These are phyloP conservation scores for Lachnellula subtilissima DNA, from an alignment of 2,329 filamentous ascomycete species.

Conservation along the genomic window DNA sequence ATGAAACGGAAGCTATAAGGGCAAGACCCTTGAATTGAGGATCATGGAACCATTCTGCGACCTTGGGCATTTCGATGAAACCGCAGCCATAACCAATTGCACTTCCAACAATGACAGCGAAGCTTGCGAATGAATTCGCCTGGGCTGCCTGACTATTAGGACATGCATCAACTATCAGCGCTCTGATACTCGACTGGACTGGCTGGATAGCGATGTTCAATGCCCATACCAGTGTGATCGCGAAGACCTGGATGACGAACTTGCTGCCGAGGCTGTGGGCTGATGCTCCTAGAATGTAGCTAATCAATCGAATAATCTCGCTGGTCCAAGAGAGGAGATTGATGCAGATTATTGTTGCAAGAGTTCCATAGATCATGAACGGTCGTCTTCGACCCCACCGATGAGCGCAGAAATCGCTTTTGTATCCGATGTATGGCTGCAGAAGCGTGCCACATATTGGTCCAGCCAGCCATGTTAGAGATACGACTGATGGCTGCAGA, in stretches of 20 bases:
- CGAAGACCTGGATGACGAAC: conserved; percentile 6
- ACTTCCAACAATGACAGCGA: conserved; percentile 28
- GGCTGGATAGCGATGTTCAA: conserved; percentile 32
- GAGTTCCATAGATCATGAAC: conserved; percentile 46
- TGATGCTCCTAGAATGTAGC: background rate
- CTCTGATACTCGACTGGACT: conserved; percentile 30
- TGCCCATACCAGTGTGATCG: conserved; percentile 24
- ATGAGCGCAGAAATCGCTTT: conserved; percentile 45
- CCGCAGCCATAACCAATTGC: conserved; percentile 30
- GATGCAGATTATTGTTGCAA: conserved; percentile 44
- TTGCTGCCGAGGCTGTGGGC: background rate
- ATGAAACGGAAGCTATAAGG: conserved; percentile 15
- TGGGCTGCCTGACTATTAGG: conserved; percentile 28
- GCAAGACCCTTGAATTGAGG: conserved; percentile 25
- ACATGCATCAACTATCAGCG: conserved; percentile 32
- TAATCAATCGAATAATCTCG: conserved; percentile 32
- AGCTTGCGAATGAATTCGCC: conserved; percentile 30
- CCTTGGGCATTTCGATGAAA: conserved; percentile 16
- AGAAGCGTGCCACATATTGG: conserved; percentile 48
- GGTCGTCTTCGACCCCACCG: conserved; percentile 42
- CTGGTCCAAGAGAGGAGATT: conserved; percentile 46
- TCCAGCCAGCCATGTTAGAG: conserved; percentile 52
- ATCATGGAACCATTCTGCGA: conserved; percentile 11
- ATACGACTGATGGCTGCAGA: conserved; percentile 46
- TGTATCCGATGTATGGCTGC: conserved; percentile 49